A percentile compares a stretch with the other conserved stretches of the same genome.
These are phyloP conservation scores for Luffa acutangula DNA, from an alignment of 306 rosid genomes.

Conservation along the genomic window DNA sequence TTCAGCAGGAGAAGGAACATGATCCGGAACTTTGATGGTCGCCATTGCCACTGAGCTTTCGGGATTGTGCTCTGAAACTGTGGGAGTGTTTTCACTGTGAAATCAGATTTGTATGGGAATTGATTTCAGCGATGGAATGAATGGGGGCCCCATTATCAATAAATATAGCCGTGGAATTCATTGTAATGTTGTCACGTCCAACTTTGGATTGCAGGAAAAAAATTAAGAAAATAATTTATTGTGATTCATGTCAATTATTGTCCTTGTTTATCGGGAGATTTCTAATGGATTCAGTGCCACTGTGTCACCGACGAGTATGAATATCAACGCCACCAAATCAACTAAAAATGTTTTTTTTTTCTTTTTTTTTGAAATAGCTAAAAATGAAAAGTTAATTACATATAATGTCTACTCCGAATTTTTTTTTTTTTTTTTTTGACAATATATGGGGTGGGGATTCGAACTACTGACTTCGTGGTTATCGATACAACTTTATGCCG, in stretches of 20 bases:
- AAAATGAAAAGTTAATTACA: too few relatives aligned
- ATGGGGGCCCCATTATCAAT: not conserved
- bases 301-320: too few relatives aligned
- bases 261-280: too few relatives aligned
- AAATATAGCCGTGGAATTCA: not conserved
- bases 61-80: not conserved
- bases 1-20: slow-evolving; percentile 58
- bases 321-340: too few relatives aligned
- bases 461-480: too few relatives aligned
- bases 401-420: too few relatives aligned
- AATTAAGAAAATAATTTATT: not conserved
- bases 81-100: not conserved
- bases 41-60: slow-evolving; percentile 33
- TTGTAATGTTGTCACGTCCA: not conserved
- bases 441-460: too few relatives aligned
- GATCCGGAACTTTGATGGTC: slow-evolving; percentile 44
- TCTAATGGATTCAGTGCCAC: too few relatives aligned
- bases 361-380: too few relatives aligned
- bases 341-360: too few relatives aligned
- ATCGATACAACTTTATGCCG: too few relatives aligned
- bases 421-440: too few relatives aligned
- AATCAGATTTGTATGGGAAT: not conserved
- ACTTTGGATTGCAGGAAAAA: not conserved
- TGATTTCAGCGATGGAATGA: not conserved
- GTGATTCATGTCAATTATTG: not conserved